Evolutionary conservation across 805 yeast genomes (phyloP).

Genomic region (Kockiozyma suomiensis): DNA sequence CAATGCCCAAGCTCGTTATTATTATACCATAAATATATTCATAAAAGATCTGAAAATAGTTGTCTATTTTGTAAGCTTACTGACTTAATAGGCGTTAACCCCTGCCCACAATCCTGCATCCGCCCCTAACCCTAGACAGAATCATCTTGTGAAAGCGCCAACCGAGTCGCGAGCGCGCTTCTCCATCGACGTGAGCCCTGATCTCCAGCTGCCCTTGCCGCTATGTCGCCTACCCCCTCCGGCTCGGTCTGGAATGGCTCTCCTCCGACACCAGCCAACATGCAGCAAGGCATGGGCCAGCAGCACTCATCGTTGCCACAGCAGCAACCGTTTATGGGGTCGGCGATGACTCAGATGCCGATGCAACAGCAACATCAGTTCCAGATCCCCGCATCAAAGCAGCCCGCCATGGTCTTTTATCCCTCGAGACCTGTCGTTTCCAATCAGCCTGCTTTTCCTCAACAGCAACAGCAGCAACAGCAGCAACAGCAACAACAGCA

Average conservation of each 20-base stretch:
- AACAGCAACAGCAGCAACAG: constrained; percentile 2
- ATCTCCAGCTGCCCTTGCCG: not conserved
- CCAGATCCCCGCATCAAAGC: not conserved
- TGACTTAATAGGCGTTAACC: too few relatives aligned
- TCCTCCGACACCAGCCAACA: constrained; percentile 51
- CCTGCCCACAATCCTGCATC: too few relatives aligned
- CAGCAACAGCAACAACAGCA: constrained; percentile 8
- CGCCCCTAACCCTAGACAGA: too few relatives aligned
- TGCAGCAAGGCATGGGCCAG: constrained; percentile 40
- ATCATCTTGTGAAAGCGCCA: too few relatives aligned
- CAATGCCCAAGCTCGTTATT: too few relatives aligned
- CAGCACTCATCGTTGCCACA: constrained; percentile 10
- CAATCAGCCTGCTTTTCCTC: not conserved
- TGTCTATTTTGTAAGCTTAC: too few relatives aligned
- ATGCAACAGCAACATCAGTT: constrained; percentile 7
- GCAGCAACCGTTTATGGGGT: not conserved
- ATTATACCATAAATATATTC: too few relatives aligned
- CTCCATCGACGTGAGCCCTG: not conserved
- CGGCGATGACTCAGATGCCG: not conserved
- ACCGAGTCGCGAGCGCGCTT: not conserved
- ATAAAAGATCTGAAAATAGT: too few relatives aligned
- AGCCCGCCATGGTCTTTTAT: not conserved
- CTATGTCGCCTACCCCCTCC: constrained; percentile 5
- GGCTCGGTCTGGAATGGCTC: constrained; percentile 4
- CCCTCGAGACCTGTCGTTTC: not conserved